These are phyloP conservation scores for Fraxinus sp. DNA, from an alignment of 305 asterid species.

Conservation along the genomic window DNA sequence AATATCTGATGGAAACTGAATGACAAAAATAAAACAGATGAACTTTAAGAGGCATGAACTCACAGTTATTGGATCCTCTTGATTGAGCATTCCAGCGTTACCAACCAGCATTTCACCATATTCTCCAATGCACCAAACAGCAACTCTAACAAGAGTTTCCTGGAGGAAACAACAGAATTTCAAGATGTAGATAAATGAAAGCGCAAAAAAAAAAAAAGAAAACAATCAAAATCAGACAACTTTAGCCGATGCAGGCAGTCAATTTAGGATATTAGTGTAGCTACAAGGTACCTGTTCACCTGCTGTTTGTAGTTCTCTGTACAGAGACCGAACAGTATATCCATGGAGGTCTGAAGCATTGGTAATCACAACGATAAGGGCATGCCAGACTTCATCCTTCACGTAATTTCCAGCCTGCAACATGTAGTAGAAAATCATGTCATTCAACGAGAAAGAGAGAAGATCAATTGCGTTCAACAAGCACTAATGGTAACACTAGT, in stretches of 20 bases:
- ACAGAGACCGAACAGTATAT: conserved; percentile 74
- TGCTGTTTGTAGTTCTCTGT: conserved; percentile 68
- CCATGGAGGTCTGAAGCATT: conserved; percentile 96
- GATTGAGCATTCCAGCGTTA: conserved; percentile 70
- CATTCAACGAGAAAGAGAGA: conserved; percentile 8
- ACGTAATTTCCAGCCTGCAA: conserved; percentile 92
- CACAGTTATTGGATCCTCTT: conserved; percentile 86
- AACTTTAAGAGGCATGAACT: conserved; percentile 41
- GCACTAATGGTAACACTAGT: background rate
- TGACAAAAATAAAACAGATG: background rate
- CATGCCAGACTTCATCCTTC: conserved; percentile 97
- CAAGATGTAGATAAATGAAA: conserved; percentile 15
- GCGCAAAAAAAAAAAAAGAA: no score
- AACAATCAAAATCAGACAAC: background rate
- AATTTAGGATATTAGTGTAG: conserved; percentile 1
- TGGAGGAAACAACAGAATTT: conserved; percentile 32
- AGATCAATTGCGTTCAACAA: background rate
- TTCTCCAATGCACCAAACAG: conserved; percentile 99
- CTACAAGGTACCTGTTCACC: conserved; percentile 66
- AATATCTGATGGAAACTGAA: conserved; percentile 10
- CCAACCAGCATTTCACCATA: conserved; percentile 84
- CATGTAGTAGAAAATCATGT: conserved; percentile 32
- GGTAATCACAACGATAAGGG: conserved; percentile 81
- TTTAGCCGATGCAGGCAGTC: background rate
- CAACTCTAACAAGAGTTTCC: conserved; percentile 93